phyloP scores from a whole-genome alignment of 78 protist species.

The Dictyostelium purpureum region DNA sequence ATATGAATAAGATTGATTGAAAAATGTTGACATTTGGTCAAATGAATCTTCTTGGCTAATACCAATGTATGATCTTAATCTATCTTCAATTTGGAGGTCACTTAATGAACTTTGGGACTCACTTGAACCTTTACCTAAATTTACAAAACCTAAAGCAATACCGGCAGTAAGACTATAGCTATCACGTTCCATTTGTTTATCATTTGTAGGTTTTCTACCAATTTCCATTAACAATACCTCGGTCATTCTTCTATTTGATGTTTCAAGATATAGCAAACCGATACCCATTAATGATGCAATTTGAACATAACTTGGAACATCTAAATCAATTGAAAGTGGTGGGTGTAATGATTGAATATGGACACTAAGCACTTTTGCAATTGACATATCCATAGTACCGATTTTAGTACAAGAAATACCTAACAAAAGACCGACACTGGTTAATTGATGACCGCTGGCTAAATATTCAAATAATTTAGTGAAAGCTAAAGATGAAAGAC shows the following conservation, averaged over 20 bases:
- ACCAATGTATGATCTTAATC: conserved; percentile 50
- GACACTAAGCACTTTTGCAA: conserved; percentile 85
- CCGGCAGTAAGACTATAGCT: conserved; percentile 92
- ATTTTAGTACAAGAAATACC: conserved; percentile 89
- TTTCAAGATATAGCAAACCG: conserved; percentile 91
- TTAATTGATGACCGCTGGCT: conserved; percentile 78
- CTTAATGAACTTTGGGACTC: conserved; percentile 66
- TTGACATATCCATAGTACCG: conserved; percentile 85
- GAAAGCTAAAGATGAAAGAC: conserved; percentile 75
- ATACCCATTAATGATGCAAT: conserved; percentile 91
- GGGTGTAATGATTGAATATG: conserved; percentile 95
- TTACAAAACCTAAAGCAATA: conserved; percentile 89
- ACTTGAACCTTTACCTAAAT: conserved; percentile 77
- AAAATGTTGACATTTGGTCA: conserved; percentile 5
- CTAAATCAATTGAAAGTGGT: conserved; percentile 86
- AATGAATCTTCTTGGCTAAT: conserved; percentile 23
- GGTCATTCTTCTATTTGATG: conserved; percentile 84
- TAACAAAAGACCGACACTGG: conserved; percentile 88
- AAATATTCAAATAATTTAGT: conserved; percentile 82
- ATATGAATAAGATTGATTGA: neutral
- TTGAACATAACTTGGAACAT: conserved; percentile 86
- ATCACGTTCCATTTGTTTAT: conserved; percentile 78
- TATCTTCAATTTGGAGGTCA: conserved; percentile 88
- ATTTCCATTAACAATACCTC: conserved; percentile 90
- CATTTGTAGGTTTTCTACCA: conserved; percentile 74